Conservation (phyloP, 2,329 filamentous ascomycete species). For the Sclerotinia minor region DNA sequence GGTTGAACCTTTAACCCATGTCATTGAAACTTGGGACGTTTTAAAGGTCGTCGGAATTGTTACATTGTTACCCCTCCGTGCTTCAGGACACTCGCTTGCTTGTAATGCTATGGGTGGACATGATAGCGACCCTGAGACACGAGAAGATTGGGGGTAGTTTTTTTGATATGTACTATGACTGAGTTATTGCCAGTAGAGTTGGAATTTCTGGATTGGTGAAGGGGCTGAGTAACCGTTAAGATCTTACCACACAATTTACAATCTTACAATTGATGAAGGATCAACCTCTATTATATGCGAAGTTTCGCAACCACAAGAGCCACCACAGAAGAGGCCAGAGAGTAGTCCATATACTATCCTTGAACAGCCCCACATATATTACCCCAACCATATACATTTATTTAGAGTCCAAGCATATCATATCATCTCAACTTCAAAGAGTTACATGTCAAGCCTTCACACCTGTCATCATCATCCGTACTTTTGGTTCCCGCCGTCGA, state of each 20-base stretch:
- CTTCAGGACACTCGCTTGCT: slow-evolving; percentile 32
- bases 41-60: slow-evolving; percentile 27
- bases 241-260: too few relatives aligned
- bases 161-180: not conserved
- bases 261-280: not conserved
- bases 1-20: not conserved
- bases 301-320: not conserved
- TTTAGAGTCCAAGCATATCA: not conserved
- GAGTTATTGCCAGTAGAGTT: not conserved
- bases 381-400: not conserved
- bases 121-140: slow-evolving; percentile 7
- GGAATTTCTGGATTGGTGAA: not conserved
- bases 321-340: not conserved
- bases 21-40: slow-evolving; percentile 33
- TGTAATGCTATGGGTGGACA: slow-evolving; percentile 26
- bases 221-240: too few relatives aligned
- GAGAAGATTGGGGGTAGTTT: too few relatives aligned
- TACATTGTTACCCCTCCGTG: slow-evolving; percentile 33
- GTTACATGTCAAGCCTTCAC: slow-evolving; percentile 3
- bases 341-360: not conserved
- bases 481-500: not conserved
- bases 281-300: slow-evolving; percentile 2
- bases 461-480: slow-evolving; percentile 20
- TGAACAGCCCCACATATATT: not conserved
- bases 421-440: slow-evolving; percentile 3